Conservation (phyloP, 805 yeast species). For the Candida rishiriensis region DNA sequence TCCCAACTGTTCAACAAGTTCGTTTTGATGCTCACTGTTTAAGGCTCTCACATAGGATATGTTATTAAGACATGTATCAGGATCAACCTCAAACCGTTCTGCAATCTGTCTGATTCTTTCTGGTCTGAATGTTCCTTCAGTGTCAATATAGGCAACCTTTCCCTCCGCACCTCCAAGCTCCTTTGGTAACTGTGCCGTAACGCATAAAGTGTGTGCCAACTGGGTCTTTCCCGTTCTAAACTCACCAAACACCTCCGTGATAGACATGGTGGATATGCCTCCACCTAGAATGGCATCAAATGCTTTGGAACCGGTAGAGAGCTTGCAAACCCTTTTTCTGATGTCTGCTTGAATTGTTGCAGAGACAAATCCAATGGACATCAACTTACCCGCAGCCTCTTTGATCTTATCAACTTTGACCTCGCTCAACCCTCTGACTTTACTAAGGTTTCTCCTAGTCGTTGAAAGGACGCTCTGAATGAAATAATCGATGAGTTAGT, state of each 20-base stretch:
- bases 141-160: slow-evolving; percentile 72
- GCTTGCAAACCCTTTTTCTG: slow-evolving; percentile 55
- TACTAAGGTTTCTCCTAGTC: slow-evolving; percentile 58
- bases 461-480: slow-evolving; percentile 49
- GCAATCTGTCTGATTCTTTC: slow-evolving; percentile 64
- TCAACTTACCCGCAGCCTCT: slow-evolving; percentile 63
- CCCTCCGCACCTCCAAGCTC: slow-evolving; percentile 80
- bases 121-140: slow-evolving; percentile 80
- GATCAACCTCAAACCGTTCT: slow-evolving; percentile 61
- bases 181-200: slow-evolving; percentile 67
- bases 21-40: slow-evolving; percentile 77
- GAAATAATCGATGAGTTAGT: too few relatives aligned
- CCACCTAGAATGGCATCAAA: slow-evolving; percentile 69
- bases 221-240: slow-evolving; percentile 83
- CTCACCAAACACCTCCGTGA: slow-evolving; percentile 78
- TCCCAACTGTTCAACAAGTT: slow-evolving; percentile 63
- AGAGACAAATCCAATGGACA: slow-evolving; percentile 67
- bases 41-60: slow-evolving; percentile 73
- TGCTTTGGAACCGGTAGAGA: slow-evolving; percentile 70
- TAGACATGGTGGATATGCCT: slow-evolving; percentile 71
- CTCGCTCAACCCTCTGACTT: slow-evolving; percentile 70
- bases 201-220: slow-evolving; percentile 72
- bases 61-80: slow-evolving; percentile 64
- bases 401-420: slow-evolving; percentile 75
- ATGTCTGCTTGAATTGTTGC: slow-evolving; percentile 66